Conservation (phyloP, 352 stramenopile species). For the Phytophthora rubi region DNA sequence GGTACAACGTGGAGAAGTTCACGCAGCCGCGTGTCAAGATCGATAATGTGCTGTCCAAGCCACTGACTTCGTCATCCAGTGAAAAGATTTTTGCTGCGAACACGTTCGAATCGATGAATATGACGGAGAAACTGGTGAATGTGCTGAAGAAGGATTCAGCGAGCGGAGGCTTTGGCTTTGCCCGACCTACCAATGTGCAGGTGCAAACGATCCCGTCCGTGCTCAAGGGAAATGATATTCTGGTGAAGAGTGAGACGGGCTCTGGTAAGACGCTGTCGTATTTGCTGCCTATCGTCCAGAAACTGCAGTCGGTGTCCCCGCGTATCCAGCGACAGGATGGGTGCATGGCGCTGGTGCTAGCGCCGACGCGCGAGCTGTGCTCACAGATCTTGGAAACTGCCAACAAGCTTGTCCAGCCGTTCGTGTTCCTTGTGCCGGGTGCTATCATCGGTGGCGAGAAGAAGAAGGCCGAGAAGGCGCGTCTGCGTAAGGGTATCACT, state of each 20-base stretch:
- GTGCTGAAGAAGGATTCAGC: constrained; percentile 66
- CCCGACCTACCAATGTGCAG: constrained; percentile 79
- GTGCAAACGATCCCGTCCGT: constrained; percentile 81
- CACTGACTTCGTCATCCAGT: constrained; percentile 72
- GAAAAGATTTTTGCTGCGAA: constrained; percentile 84
- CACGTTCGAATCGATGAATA: constrained; percentile 79
- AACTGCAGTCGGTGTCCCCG: constrained; percentile 71
- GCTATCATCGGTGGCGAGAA: constrained; percentile 96
- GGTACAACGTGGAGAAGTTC: constrained; percentile 70
- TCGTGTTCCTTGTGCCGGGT: constrained; percentile 89
- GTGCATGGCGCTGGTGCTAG: constrained; percentile 93
- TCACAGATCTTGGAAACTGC: constrained; percentile 96
- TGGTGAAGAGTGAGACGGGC: constrained; percentile 97
- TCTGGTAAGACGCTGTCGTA: constrained; percentile 98
- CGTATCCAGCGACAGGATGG: constrained; percentile 84
- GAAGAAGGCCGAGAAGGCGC: constrained; percentile 89
- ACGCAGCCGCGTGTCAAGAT: constrained; percentile 58
- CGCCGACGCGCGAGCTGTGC: constrained; percentile 95
- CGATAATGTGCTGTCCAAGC: constrained; percentile 73
- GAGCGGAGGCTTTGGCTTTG: constrained; percentile 77
- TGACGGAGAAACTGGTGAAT: constrained; percentile 69
- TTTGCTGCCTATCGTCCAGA: constrained; percentile 95
- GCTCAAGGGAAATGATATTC: constrained; percentile 82
- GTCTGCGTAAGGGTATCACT: constrained; percentile 92
- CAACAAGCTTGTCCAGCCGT: constrained; percentile 92